phyloP scores from a whole-genome alignment of 306 rosid genomes.

The Vigna trinervia region DNA sequence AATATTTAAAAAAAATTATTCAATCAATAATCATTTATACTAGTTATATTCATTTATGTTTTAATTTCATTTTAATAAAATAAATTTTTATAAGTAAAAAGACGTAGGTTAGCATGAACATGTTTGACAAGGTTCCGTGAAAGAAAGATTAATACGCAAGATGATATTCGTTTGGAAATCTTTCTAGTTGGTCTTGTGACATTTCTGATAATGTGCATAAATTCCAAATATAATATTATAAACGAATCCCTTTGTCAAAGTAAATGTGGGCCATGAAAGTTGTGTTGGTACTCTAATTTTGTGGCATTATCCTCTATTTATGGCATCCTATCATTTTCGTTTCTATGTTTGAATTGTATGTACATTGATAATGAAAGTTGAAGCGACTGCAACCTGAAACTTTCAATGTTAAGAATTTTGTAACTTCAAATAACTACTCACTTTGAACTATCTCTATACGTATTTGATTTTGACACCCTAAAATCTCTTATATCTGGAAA shows the following conservation, averaged over 20 bases:
- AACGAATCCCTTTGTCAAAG: not conserved
- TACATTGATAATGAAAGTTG: not conserved
- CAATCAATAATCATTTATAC: too few species aligned
- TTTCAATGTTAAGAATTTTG: not conserved
- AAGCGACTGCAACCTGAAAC: constrained; percentile 10
- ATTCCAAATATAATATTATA: too few species aligned
- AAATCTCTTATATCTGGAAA: not conserved
- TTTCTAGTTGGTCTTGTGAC: not conserved
- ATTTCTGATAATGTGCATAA: not conserved
- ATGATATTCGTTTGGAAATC: not conserved
- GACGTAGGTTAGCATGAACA: too few species aligned
- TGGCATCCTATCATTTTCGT: not conserved
- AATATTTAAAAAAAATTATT: too few species aligned
- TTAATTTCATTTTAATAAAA: too few species aligned
- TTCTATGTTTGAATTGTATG: constrained; percentile 18
- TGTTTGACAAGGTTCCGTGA: too few species aligned
- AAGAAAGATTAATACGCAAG: too few species aligned
- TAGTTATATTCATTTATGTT: too few species aligned
- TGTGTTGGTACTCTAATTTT: constrained; percentile 3
- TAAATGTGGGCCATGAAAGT: not conserved
- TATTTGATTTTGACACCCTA: not conserved
- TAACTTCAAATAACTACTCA: constrained; percentile 11
- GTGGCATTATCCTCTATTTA: constrained; percentile 5
- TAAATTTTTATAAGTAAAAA: too few species aligned
- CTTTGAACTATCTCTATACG: not conserved